phyloP scores from a whole-genome alignment of 2,329 filamentous ascomycete genomes.

The Acephala macrosclerotiorum region DNA sequence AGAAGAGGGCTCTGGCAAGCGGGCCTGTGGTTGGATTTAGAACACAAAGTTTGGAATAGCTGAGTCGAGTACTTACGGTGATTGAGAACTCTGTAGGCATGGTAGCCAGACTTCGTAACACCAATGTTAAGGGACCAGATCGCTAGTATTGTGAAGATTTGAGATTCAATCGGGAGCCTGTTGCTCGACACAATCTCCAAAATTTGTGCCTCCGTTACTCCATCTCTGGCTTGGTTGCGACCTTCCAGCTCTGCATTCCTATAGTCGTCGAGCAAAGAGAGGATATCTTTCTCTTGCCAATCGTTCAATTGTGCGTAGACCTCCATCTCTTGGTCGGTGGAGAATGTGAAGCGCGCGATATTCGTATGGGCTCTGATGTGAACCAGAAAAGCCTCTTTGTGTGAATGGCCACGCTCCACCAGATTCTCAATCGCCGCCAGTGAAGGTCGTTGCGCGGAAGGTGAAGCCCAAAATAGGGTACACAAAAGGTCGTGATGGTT shows the following conservation, averaged over 20 bases:
- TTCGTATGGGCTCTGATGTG: slow-evolving; percentile 70
- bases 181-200: slow-evolving; percentile 22
- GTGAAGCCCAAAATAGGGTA: slow-evolving; percentile 70
- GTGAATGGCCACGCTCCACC: slow-evolving; percentile 64
- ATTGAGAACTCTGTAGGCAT: slow-evolving; percentile 34
- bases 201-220: slow-evolving; percentile 21
- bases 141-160: slow-evolving; percentile 29
- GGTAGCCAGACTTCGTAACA: slow-evolving; percentile 27
- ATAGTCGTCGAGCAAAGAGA: slow-evolving; percentile 64
- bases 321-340: slow-evolving; percentile 50
- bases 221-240: slow-evolving; percentile 32
- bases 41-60: slow-evolving; percentile 10
- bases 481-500: slow-evolving; percentile 75
- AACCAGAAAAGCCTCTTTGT: slow-evolving; percentile 71
- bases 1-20: slow-evolving; percentile 15
- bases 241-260: slow-evolving; percentile 42
- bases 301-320: slow-evolving; percentile 57
- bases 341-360: slow-evolving; percentile 64
- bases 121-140: slow-evolving; percentile 30
- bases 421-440: slow-evolving; percentile 64
- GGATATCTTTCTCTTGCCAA: slow-evolving; percentile 66
- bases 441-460: slow-evolving; percentile 59
- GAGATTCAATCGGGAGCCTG: slow-evolving; percentile 22
- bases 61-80: slow-evolving; percentile 24
- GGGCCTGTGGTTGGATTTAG: slow-evolving; percentile 19